Base-by-base conservation (phyloP, 2,329 filamentous ascomycete genomes). In the Ophiostoma himal-ulmi region DNA sequence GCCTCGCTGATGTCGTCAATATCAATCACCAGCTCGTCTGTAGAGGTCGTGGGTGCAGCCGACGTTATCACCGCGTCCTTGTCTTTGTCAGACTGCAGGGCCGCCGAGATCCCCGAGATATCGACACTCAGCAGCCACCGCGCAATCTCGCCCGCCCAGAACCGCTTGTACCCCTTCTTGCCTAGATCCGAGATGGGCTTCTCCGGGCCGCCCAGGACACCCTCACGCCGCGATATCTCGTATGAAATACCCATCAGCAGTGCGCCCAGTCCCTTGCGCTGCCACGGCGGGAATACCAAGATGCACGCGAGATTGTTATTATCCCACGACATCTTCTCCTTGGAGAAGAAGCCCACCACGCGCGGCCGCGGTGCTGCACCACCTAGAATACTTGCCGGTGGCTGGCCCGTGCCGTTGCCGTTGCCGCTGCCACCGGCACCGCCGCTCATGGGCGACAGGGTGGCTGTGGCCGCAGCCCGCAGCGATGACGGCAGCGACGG, bases 301-400 rank as follows among this genome's bases (percentile, higher is more conserved):
- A 99, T 99, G 78, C 95, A 99, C 0, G 95, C 95, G 5, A 99
- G 85, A 75, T 98, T 99, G 80, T 99, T 98, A 76, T 94, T 94
- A 77, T 99, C 95, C 94, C 95, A 99, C 3, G 93, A 97, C 84
- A 97, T 91, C 79, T 98, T 98, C 80, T 99, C 95, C 78, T 99
- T 98, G 73, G 92, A 96, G 82, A 98, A 99, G 84, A 98, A 98
- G n/a, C 95, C 95, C 0, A 94, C 87, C 39, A 97, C 89, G 57
- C 79, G 78, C 37, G 73, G 70, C 5, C 73, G 72, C 14, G 65
- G 71, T 6, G 69, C 67, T 2, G 72, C 65, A 8, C 67, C 72
- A 39, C 65, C 65, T 13, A 70, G 37, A 52, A 67, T 69, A 48
- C 66, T 68, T 14, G 68, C 65, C 20, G 44, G 65, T 22, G 34